Conservation (phyloP, 192 early-diverging fungal genomes). For the Entrophospora sp. region DNA sequence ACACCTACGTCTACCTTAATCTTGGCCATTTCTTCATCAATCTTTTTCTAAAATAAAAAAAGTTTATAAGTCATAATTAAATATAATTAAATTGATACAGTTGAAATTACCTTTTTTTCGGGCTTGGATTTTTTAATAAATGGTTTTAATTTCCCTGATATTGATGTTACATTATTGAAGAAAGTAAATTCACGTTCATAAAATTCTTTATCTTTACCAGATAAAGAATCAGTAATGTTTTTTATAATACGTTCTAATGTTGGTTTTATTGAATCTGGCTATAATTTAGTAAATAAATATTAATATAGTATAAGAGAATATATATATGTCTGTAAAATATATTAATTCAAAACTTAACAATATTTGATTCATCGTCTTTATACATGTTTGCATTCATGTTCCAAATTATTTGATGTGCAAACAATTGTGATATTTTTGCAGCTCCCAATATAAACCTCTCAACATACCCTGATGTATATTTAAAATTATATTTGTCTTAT, state of each 20-base stretch:
- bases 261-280: slow-evolving; percentile 84
- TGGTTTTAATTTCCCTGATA: slow-evolving; percentile 95
- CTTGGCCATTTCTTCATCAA: slow-evolving; percentile 95
- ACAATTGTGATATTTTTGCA: slow-evolving; percentile 86
- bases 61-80: too few species aligned
- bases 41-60: slow-evolving; percentile 58
- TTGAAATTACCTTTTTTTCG: slow-evolving; percentile 75
- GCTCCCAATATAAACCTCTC: slow-evolving; percentile 92
- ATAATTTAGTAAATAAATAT: neutral
- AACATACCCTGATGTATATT: slow-evolving; percentile 65
- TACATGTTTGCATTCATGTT: slow-evolving; percentile 98
- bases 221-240: slow-evolving; percentile 69
- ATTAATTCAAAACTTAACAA: slow-evolving; percentile 6
- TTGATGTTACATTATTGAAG: slow-evolving; percentile 91
- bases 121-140: slow-evolving; percentile 80
- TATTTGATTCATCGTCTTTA: slow-evolving; percentile 34
- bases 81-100: neutral
- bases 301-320: too few species aligned
- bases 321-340: neutral
- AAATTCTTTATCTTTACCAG: slow-evolving; percentile 80
- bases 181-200: slow-evolving; percentile 96
- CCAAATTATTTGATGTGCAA: slow-evolving; percentile 99
- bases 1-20: slow-evolving; percentile 95
- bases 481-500: neutral
- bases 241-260: slow-evolving; percentile 79